These are phyloP conservation scores for Backusella tuberculispora DNA, from an alignment of 192 early-diverging fungal genomes.

Conservation along the genomic window DNA sequence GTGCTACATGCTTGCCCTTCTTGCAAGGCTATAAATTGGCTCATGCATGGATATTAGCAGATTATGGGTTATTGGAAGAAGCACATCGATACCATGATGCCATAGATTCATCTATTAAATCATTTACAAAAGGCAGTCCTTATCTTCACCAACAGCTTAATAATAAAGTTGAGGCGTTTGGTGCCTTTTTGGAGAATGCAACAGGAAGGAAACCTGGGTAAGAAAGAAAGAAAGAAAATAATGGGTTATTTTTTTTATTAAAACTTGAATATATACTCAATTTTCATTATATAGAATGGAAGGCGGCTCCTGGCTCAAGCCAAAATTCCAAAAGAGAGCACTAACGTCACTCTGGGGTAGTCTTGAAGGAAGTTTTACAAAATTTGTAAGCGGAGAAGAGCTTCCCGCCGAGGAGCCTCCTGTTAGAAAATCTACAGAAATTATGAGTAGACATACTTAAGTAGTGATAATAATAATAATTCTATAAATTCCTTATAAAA, in stretches of 20 bases:
- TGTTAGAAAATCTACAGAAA: slow-evolving; percentile 44
- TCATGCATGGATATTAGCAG: slow-evolving; percentile 81
- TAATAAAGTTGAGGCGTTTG: slow-evolving; percentile 71
- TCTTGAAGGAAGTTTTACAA: slow-evolving; percentile 60
- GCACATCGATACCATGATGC: slow-evolving; percentile 81
- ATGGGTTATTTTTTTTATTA: neutral
- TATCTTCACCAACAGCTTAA: slow-evolving; percentile 68
- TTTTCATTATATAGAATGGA: slow-evolving; percentile 26
- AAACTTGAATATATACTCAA: neutral
- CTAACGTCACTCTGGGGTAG: slow-evolving; percentile 62
- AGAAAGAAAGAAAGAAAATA: neutral
- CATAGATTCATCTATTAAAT: slow-evolving; percentile 71
- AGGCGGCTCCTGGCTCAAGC: slow-evolving; percentile 43
- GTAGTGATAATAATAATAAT: neutral
- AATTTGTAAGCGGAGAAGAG: slow-evolving; percentile 65
- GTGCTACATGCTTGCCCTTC: slow-evolving; percentile 64
- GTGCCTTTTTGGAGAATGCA: slow-evolving; percentile 21
- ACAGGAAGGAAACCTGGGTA: slow-evolving; percentile 19
- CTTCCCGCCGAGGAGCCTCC: slow-evolving; percentile 40
- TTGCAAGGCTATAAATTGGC: slow-evolving; percentile 90
- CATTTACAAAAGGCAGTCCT: slow-evolving; percentile 75
- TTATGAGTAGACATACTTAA: slow-evolving; percentile 25
- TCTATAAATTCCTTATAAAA: neutral
- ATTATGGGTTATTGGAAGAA: slow-evolving; percentile 75
- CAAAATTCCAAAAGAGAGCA: slow-evolving; percentile 58